Percentiles rank a stretch among this genome's conserved stretches.
These are phyloP conservation scores for Saksenaea vasiformis DNA, from an alignment of 371 early-diverging fungal species.

Conservation along the genomic window DNA sequence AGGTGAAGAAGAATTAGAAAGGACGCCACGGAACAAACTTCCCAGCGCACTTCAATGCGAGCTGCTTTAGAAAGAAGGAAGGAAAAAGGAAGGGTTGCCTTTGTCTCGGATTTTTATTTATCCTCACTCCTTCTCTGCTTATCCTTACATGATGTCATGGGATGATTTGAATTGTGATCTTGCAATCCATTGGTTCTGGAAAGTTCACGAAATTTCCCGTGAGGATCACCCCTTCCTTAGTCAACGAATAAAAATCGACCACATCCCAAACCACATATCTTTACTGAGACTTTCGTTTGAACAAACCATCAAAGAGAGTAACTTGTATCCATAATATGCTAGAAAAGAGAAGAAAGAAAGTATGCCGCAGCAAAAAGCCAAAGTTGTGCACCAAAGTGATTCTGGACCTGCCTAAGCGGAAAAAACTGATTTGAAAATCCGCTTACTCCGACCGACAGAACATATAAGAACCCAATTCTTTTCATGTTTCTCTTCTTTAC, in stretches of 20 bases:
- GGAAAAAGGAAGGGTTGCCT: background rate
- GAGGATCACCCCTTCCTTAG: background rate
- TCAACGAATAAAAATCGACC: background rate
- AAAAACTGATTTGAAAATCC: background rate
- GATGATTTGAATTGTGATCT: background rate
- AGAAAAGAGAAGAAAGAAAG: background rate
- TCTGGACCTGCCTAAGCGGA: conserved; percentile 2
- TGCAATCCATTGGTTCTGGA: background rate
- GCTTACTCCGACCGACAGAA: background rate
- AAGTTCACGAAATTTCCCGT: conserved; percentile 1
- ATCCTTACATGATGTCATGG: background rate
- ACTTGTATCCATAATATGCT: too few species aligned
- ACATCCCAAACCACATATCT: background rate
- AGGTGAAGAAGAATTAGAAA: background rate
- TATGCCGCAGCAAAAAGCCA: background rate
- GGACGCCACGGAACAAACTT: background rate
- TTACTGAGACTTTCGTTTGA: too few species aligned
- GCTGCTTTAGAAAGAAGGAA: too few species aligned
- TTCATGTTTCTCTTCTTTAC: background rate
- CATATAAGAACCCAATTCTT: background rate
- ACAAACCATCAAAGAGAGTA: too few species aligned
- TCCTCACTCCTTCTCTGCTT: background rate
- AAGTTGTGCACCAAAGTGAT: background rate
- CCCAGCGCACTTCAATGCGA: background rate
- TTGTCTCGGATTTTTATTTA: background rate